Conservation (phyloP, 2,329 filamentous ascomycete genomes). For the Mariannaea elegans region DNA sequence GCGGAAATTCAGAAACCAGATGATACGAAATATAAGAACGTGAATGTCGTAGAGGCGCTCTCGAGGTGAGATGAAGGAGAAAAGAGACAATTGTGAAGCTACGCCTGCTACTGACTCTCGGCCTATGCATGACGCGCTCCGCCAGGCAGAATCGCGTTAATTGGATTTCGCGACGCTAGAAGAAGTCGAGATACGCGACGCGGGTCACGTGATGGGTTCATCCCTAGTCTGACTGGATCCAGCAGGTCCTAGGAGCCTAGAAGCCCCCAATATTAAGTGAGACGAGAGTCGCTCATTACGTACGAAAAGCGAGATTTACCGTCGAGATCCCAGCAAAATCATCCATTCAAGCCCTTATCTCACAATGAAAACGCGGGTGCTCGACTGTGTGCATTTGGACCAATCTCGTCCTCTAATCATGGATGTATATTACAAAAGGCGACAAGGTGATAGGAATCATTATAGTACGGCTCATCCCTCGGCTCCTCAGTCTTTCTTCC, state of each 20-base stretch:
- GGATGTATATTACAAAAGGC: conserved; percentile 45
- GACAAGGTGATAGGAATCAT: conserved; percentile 44
- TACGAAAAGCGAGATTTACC: neutral
- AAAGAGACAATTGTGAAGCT: conserved; percentile 30
- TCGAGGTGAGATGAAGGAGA: conserved; percentile 24
- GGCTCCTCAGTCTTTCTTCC: conserved; percentile 1
- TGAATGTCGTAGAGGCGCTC: conserved; percentile 13
- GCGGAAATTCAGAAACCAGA: conserved; percentile 11
- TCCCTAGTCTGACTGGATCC: neutral
- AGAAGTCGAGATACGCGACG: conserved; percentile 35
- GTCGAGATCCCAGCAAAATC: neutral
- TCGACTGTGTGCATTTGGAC: conserved; percentile 37
- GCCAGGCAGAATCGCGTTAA: conserved; percentile 53
- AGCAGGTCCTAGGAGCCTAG: too few relatives aligned
- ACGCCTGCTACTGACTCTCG: conserved; percentile 32
- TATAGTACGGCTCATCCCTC: conserved; percentile 34
- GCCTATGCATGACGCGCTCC: conserved; percentile 46
- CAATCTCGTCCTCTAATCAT: conserved; percentile 39
- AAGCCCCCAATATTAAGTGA: neutral
- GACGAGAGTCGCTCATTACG: neutral
- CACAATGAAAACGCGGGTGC: conserved; percentile 33
- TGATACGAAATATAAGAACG: conserved; percentile 13
- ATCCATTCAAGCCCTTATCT: conserved; percentile 22
- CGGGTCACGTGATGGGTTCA: conserved; percentile 36
- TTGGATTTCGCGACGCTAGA: conserved; percentile 38